phyloP scores from a whole-genome alignment of 2,329 filamentous ascomycete species.

The Aureobasidium sp. region DNA sequence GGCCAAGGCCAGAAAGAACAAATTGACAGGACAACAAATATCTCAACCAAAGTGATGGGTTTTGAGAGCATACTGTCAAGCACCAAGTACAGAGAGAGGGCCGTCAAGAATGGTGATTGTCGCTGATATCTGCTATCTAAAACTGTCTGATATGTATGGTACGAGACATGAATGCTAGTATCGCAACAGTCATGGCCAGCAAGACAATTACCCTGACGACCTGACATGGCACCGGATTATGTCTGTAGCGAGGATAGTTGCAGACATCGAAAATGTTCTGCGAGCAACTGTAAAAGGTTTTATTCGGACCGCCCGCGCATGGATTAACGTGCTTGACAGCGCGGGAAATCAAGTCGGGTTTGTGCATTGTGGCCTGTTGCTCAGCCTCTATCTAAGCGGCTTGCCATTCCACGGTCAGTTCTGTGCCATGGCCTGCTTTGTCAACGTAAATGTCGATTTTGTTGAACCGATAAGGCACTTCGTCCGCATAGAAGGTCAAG shows the following conservation, averaged over 20 bases:
- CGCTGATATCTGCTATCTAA: background rate
- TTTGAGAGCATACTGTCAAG: background rate
- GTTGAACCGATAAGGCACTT: conserved; percentile 35
- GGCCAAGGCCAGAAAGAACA: background rate
- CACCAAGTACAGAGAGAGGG: background rate
- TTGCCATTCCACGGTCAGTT: conserved; percentile 36
- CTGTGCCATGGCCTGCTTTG: conserved; percentile 24
- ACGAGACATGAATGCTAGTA: background rate
- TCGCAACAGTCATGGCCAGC: background rate
- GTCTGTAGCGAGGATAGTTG: background rate
- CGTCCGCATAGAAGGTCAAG: conserved; percentile 40
- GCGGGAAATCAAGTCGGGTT: background rate
- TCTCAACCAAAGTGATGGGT: background rate
- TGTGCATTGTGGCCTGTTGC: conserved; percentile 27
- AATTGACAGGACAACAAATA: background rate
- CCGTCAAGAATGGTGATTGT: background rate
- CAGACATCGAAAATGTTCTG: background rate
- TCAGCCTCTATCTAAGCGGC: conserved; percentile 24
- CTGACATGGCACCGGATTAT: background rate
- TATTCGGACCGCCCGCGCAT: background rate
- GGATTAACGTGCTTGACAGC: background rate
- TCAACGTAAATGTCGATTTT: conserved; percentile 39
- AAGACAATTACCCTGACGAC: background rate
- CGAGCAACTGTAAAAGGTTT: background rate
- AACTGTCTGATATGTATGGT: background rate